Percentiles rank a stretch among this genome's conserved stretches.
These are phyloP conservation scores for Aspergillus fijiensis DNA, from an alignment of 2,329 filamentous ascomycete genomes.

Conservation along the genomic window DNA sequence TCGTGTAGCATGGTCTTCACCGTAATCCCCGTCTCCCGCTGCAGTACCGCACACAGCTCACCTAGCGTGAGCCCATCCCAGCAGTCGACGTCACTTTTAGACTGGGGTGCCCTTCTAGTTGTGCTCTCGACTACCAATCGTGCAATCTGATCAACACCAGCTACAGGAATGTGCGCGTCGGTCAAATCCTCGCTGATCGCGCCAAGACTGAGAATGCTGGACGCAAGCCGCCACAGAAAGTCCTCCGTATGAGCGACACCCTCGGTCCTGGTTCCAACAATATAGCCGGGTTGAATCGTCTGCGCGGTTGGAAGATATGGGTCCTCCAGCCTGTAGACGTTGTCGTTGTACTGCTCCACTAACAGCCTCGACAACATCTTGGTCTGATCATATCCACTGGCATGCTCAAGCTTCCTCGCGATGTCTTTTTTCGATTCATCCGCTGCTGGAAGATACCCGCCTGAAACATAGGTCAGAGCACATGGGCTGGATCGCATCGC, in stretches of 20 bases:
- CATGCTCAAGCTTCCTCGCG: slow-evolving; percentile 1
- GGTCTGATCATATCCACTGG: slow-evolving; percentile 14
- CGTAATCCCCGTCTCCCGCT: too few relatives aligned
- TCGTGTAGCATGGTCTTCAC: too few relatives aligned
- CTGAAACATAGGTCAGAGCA: too few relatives aligned
- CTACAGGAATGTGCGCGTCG: slow-evolving; percentile 6
- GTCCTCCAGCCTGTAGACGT: too few relatives aligned
- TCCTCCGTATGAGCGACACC: slow-evolving; percentile 9
- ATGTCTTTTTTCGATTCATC: not conserved
- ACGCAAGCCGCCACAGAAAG: slow-evolving; percentile 9
- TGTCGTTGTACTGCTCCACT: not conserved
- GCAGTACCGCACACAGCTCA: too few relatives aligned
- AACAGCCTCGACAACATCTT: slow-evolving; percentile 7
- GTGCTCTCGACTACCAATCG: too few relatives aligned
- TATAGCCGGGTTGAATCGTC: not conserved
- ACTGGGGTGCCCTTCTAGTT: too few relatives aligned
- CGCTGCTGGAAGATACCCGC: too few relatives aligned
- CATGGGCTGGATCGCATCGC: too few relatives aligned
- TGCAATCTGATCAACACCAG: slow-evolving; percentile 7
- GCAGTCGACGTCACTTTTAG: too few relatives aligned
- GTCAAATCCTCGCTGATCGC: not conserved
- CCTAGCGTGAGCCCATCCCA: too few relatives aligned
- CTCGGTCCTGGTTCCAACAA: slow-evolving; percentile 4
- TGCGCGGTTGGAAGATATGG: too few relatives aligned
- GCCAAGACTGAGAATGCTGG: not conserved